These are phyloP conservation scores for Trichosanthes cucumerina DNA, from an alignment of 306 rosid genomes.

Conservation along the genomic window DNA sequence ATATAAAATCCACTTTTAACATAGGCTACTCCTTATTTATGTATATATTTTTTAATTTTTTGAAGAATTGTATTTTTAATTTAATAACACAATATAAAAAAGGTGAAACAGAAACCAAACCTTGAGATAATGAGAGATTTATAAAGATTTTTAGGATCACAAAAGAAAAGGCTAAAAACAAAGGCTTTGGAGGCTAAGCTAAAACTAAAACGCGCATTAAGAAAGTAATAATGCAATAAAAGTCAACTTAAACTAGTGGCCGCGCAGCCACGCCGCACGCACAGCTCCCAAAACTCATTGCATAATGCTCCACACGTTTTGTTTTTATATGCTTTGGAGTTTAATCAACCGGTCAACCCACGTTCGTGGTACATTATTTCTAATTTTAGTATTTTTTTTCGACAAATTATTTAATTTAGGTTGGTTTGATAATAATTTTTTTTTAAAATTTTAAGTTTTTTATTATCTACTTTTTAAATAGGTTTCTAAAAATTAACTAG, in stretches of 20 bases:
- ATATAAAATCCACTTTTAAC: too few species aligned
- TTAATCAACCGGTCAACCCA: background rate
- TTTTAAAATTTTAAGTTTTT: too few species aligned
- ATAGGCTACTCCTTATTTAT: too few species aligned
- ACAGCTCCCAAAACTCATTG: background rate
- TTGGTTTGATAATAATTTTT: background rate
- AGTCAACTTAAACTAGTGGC: background rate
- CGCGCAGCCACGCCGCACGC: constrained; percentile 3
- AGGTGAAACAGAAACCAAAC: background rate
- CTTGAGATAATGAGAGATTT: background rate
- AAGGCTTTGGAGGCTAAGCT: background rate
- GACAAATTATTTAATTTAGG: background rate
- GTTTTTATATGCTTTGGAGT: background rate
- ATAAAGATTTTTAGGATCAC: background rate
- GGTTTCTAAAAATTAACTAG: too few species aligned
- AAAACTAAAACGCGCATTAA: background rate
- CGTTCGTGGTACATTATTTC: background rate
- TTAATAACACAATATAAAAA: background rate
- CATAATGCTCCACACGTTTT: background rate
- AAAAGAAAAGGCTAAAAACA: background rate
- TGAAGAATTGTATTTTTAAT: background rate
- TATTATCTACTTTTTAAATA: too few species aligned
- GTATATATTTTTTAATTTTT: too few species aligned
- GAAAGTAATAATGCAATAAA: background rate
- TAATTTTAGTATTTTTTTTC: background rate